Conservation (phyloP, 306 rosid species). For the Lotus japonicus region DNA sequence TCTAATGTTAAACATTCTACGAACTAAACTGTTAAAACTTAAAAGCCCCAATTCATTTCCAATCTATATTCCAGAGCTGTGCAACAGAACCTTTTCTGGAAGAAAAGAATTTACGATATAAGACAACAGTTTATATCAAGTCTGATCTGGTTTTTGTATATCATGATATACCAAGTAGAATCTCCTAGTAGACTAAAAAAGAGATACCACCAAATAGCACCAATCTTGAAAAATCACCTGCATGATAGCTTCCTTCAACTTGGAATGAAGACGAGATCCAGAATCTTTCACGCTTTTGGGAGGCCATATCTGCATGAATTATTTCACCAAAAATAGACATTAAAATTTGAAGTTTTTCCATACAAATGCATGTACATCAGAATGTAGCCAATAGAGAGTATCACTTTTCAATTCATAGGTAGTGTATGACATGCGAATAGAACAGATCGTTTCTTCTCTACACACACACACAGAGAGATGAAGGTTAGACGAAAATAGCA, state of each 20-base stretch:
- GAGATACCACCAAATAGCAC: neutral
- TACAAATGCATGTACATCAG: neutral
- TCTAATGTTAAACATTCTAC: conserved; percentile 14
- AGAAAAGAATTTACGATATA: conserved; percentile 3
- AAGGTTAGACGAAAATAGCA: too few relatives aligned
- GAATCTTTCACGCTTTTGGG: conserved; percentile 95
- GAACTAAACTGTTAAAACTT: neutral
- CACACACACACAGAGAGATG: too few relatives aligned
- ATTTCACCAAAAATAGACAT: conserved; percentile 11
- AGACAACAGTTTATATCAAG: neutral
- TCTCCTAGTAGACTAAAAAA: conserved; percentile 12
- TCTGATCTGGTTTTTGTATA: neutral
- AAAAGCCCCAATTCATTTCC: neutral
- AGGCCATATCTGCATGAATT: conserved; percentile 87
- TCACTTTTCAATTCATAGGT: neutral
- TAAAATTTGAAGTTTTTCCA: neutral
- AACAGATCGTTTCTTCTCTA: too few relatives aligned
- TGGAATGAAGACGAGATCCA: conserved; percentile 79
- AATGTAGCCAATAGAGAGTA: neutral
- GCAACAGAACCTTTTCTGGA: neutral
- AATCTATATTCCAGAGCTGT: conserved; percentile 3
- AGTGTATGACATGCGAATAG: too few relatives aligned
- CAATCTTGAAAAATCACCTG: conserved; percentile 45
- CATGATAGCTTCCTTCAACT: conserved; percentile 88
- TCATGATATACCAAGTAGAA: conserved; percentile 9